Evolutionary conservation across 495 filamentous ascomycete genomes (phyloP).

Genomic region (Zalerion maritima): DNA sequence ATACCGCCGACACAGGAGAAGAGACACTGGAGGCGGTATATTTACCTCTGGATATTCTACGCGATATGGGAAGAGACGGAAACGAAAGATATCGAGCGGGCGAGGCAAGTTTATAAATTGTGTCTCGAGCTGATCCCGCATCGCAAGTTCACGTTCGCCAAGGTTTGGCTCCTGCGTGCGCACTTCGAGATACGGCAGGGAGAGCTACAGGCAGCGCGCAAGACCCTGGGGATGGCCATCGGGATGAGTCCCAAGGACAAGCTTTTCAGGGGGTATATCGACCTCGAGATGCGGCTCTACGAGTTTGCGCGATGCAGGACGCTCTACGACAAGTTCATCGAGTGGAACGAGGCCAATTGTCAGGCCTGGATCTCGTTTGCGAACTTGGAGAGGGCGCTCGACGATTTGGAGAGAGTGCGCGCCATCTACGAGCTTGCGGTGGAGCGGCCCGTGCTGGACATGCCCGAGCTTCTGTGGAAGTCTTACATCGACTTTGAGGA

Average conservation of each 20-base stretch:
- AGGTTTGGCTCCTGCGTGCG: slow-evolving; percentile 86
- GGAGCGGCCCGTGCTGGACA: slow-evolving; percentile 72
- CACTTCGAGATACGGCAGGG: slow-evolving; percentile 87
- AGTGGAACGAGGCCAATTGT: slow-evolving; percentile 77
- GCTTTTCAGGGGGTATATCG: slow-evolving; percentile 84
- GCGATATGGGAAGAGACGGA: slow-evolving; percentile 88
- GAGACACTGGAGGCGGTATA: slow-evolving; percentile 91
- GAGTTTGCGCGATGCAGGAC: slow-evolving; percentile 84
- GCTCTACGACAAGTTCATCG: slow-evolving; percentile 83
- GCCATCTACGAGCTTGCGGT: slow-evolving; percentile 89
- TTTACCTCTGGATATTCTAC: slow-evolving; percentile 97
- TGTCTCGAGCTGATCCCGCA: slow-evolving; percentile 82
- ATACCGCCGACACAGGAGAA: slow-evolving; percentile 94
- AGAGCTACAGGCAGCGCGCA: slow-evolving; percentile 64
- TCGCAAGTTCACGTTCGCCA: slow-evolving; percentile 95
- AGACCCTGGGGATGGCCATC: slow-evolving; percentile 76
- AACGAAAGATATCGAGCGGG: slow-evolving; percentile 61
- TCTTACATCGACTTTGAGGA: slow-evolving; percentile 97
- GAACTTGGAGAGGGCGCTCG: slow-evolving; percentile 76
- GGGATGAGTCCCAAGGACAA: slow-evolving; percentile 94
- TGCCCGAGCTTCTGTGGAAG: slow-evolving; percentile 96
- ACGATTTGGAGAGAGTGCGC: slow-evolving; percentile 75
- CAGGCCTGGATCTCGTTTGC: slow-evolving; percentile 93
- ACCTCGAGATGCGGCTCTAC: slow-evolving; percentile 79
- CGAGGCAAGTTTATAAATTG: slow-evolving; percentile 79